Evolutionary conservation across 2,329 filamentous ascomycete genomes (phyloP), one percentile per base, ranked within the genome.

Genomic region (Arthrobotrys entomopaga): DNA sequence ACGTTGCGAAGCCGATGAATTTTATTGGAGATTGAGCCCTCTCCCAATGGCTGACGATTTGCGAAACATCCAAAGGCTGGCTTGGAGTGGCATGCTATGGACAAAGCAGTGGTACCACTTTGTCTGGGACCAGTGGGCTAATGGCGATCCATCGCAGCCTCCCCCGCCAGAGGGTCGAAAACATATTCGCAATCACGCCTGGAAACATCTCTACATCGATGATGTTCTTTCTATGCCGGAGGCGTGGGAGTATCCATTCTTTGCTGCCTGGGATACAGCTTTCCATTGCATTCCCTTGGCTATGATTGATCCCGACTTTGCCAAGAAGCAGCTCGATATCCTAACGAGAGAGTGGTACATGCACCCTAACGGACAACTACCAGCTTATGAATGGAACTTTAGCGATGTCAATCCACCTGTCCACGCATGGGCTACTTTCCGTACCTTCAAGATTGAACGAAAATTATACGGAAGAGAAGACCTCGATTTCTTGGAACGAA

Each of bases 291-390:
- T 98, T 78, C 92, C 93, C 0, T 83, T 98, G 75, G 91, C 95
- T 43, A 97, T 98, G 93, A 93, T 98, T 76, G 94, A 98, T 79
- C 95, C 94, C 0, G 94, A 97, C 48, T 97, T 97, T 79, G 93
- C 94, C 65, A 98, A 98, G 87, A 97, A 97, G 84, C 94, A 98
- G 82, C 88, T 98, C 57, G 95, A 98, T 80, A 84, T 98, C 48
- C 94, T 98, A 81, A 98, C 94, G 1, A 87, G 94, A 79, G 95
- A 98, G 83, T 98, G 94, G 95, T 98, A 97, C 84, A 97, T 95
- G 87, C 94, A 98, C 82, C 94, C 94, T 15, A 98, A 98, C 79
- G 95, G 94, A 52, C 94, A 98, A 82, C 84, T 98, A 42, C 92
- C 93, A 58, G 93, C 94, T 78, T 95, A 89, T 16, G 75, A 81